Percentiles rank a stretch among this genome's conserved stretches.
phyloP scores from a whole-genome alignment of 2,329 filamentous ascomycete genomes.

The Pestalotiopsis sp. region DNA sequence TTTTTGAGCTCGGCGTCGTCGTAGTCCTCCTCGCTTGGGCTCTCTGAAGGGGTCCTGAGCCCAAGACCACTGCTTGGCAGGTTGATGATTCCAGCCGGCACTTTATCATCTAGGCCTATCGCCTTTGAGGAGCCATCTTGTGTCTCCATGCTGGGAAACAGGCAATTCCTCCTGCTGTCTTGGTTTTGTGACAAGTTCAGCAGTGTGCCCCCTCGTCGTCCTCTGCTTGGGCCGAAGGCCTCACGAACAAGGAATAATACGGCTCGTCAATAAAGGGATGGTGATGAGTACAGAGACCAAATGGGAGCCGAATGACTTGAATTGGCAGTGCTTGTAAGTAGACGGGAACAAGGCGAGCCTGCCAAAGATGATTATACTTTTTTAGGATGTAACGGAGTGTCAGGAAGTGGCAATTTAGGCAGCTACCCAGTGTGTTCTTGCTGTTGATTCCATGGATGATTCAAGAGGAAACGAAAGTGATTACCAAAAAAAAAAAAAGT shows the following conservation, averaged over 20 bases:
- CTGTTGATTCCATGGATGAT: too few species aligned
- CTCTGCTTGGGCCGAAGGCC: background rate
- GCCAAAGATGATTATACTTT: too few species aligned
- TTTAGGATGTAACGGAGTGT: too few species aligned
- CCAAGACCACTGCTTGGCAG: background rate
- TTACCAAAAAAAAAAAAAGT: too few species aligned
- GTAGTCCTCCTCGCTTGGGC: slow-evolving; percentile 49
- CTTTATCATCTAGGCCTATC: background rate
- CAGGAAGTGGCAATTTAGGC: too few species aligned
- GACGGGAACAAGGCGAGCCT: too few species aligned
- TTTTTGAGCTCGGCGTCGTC: slow-evolving; percentile 35
- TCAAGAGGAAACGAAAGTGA: background rate
- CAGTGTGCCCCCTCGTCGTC: background rate
- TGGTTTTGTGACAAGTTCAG: background rate
- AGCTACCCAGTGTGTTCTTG: too few species aligned
- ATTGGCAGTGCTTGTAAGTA: too few species aligned
- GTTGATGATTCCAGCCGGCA: background rate
- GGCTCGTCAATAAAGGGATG: too few species aligned
- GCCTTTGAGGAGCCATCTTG: background rate
- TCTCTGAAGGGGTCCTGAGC: slow-evolving; percentile 34
- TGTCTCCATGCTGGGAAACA: background rate
- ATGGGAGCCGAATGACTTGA: too few species aligned
- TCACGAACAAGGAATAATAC: too few species aligned
- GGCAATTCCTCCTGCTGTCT: background rate
- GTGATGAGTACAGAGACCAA: too few species aligned